Evolutionary conservation across 2,329 filamentous ascomycete species (phyloP), one percentile per base, ranked within the genome.

Genomic region (Amauroascus niger): DNA sequence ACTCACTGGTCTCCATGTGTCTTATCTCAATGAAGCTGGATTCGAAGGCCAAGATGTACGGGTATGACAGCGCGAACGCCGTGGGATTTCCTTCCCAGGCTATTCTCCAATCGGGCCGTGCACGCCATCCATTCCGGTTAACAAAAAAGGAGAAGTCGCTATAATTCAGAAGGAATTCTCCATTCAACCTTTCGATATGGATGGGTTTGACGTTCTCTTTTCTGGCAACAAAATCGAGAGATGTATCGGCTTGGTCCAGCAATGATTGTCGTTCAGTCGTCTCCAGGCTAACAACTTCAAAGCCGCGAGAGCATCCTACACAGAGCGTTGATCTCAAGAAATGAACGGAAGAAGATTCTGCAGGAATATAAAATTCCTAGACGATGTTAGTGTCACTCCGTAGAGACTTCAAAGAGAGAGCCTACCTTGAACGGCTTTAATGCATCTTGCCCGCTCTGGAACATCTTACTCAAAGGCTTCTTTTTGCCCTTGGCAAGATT

Each of bases 131-230:
- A 69, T 98, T 97, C 64, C 93, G 83, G 71, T 98, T 97, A 67
- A 98, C 93, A 65, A 97, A 98, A 80, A 98, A 98, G 11, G 88
- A 95, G 71, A 96, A 98, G 69, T 98, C 93, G 3, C 88, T 93
- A 73, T 98, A 98, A 71, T 96, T 97, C 59, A 98, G 83, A 61
- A 98, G 71, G 76, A 98, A 98, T 67, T 98, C 93, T 68, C 91
- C 90, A 62, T 94, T 94, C 67, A 97, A 84, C 44, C 93, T 86
- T 71, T 98, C 94, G 61, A 98, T 97, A 65, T 97, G 91, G 59
- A 98, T 94, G 2, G 93, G 91, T 68, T 87, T 89, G 64, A 93
- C 88, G 63, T 88, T 88, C 71, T 97, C 91, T 68, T 93, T 93
- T 55, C 89, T 83, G 20, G 89, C 87, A 48, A 98, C 91, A 67